phyloP scores from a whole-genome alignment of 2,329 filamentous ascomycete species.

The Beauveria rudraprayagi region DNA sequence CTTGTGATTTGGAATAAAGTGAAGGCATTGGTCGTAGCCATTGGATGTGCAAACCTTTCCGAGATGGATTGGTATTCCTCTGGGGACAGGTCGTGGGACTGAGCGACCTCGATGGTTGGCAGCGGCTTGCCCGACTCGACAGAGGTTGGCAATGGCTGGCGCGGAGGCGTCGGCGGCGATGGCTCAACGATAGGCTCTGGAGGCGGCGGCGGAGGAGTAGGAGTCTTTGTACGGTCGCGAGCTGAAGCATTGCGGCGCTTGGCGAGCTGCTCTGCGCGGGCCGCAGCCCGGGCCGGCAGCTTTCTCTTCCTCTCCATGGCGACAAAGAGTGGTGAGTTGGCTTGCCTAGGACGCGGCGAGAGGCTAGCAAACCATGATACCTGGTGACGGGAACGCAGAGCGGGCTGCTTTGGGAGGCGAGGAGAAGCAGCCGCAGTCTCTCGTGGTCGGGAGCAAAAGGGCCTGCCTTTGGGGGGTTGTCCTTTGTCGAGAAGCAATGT shows the following conservation, averaged over 20 bases:
- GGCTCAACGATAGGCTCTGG: slow-evolving; percentile 28
- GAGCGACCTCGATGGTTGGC: slow-evolving; percentile 60
- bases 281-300: slow-evolving; percentile 53
- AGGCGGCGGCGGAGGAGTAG: slow-evolving; percentile 32
- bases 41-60: slow-evolving; percentile 49
- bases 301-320: slow-evolving; percentile 59
- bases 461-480: background rate
- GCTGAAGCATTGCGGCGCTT: slow-evolving; percentile 54
- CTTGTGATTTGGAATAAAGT: background rate
- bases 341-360: slow-evolving; percentile 9
- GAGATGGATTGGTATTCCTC: slow-evolving; percentile 66
- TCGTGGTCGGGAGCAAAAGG: background rate
- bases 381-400: slow-evolving; percentile 3
- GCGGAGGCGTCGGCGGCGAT: slow-evolving; percentile 23
- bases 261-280: slow-evolving; percentile 49
- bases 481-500: background rate
- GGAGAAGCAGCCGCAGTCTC: background rate
- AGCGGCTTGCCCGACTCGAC: slow-evolving; percentile 59
- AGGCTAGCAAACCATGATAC: slow-evolving; percentile 10
- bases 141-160: slow-evolving; percentile 49
- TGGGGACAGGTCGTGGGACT: slow-evolving; percentile 52
- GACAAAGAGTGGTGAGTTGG: background rate
- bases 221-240: slow-evolving; percentile 43
- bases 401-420: slow-evolving; percentile 3
- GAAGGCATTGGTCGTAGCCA: background rate